Percentiles rank a stretch among this genome's conserved stretches.
phyloP scores from a whole-genome alignment of 768 basidiomycete genomes.

The Melanogaster broomeanus region DNA sequence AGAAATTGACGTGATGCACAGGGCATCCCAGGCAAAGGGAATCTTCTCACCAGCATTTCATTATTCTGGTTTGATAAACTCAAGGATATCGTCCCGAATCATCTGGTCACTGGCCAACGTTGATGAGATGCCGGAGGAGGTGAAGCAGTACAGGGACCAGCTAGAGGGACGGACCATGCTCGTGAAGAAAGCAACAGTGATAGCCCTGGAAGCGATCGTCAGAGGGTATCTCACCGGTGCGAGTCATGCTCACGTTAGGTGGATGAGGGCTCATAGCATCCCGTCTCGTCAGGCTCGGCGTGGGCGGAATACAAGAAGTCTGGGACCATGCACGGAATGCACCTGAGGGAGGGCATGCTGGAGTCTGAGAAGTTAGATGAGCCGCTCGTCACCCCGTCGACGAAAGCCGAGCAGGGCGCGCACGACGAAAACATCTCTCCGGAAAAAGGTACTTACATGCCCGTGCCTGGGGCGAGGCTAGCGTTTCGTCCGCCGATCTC shows the following conservation, averaged over 20 bases:
- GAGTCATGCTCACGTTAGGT: constrained; percentile 11
- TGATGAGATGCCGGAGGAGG: constrained; percentile 79
- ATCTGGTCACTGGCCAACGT: constrained; percentile 80
- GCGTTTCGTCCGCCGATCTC: not conserved
- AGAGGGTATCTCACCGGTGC: constrained; percentile 95
- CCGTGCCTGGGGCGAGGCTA: too few species aligned
- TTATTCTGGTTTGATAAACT: constrained; percentile 95
- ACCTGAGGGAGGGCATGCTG: constrained; percentile 69
- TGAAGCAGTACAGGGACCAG: constrained; percentile 72
- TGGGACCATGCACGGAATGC: constrained; percentile 86
- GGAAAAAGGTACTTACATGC: constrained; percentile 54
- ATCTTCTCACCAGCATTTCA: constrained; percentile 85
- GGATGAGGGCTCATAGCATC: constrained; percentile 6
- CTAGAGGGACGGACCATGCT: constrained; percentile 89
- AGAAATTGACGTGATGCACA: constrained; percentile 30
- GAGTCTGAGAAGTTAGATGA: constrained; percentile 83
- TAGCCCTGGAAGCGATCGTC: constrained; percentile 94
- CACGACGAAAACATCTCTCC: constrained; percentile 98
- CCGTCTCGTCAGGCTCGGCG: constrained; percentile 72
- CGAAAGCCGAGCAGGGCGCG: constrained; percentile 90
- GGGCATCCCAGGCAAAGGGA: constrained; percentile 96
- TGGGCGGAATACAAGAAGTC: constrained; percentile 92
- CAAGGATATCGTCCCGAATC: constrained; percentile 78
- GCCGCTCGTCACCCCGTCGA: constrained; percentile 94
- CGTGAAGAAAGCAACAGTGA: constrained; percentile 83